Percentiles rank a stretch among this genome's conserved stretches.
phyloP scores from a whole-genome alignment of 202 grass and related monocot genomes.

The Digitaria exilis region DNA sequence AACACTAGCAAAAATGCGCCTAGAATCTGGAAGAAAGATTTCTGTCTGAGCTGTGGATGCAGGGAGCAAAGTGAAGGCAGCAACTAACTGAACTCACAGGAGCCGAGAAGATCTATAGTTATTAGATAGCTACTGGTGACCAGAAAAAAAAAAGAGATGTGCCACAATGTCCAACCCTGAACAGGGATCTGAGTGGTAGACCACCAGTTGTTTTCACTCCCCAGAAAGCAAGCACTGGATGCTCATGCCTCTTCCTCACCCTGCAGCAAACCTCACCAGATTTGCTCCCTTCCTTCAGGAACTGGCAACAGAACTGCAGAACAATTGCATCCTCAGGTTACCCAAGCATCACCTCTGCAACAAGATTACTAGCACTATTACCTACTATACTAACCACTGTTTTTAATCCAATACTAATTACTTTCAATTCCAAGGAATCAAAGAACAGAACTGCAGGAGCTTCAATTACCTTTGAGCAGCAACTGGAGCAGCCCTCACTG shows the following conservation, averaged over 20 bases:
- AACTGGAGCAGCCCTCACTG: constrained; percentile 24
- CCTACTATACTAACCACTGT: not conserved
- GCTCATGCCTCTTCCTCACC: constrained; percentile 15
- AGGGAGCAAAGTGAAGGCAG: constrained; percentile 28
- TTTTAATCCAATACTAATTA: not conserved
- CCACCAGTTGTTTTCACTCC: constrained; percentile 44
- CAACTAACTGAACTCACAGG: constrained; percentile 35
- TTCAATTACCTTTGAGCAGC: constrained; percentile 29
- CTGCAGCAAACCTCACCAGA: constrained; percentile 43
- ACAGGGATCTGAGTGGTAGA: constrained; percentile 39
- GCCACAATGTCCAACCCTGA: constrained; percentile 23
- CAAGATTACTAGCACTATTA: constrained; percentile 10
- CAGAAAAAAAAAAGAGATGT: constrained; percentile 31
- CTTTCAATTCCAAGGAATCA: not conserved
- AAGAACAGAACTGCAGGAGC: constrained; percentile 18
- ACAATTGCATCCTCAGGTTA: constrained; percentile 7
- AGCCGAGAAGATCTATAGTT: constrained; percentile 24
- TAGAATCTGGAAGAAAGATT: constrained; percentile 17
- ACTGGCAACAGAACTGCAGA: constrained; percentile 38
- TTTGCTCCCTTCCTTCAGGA: constrained; percentile 60
- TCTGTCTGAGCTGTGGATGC: constrained; percentile 12
- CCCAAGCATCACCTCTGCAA: constrained; percentile 27
- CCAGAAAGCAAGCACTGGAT: constrained; percentile 59
- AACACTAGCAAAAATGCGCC: constrained; percentile 1
- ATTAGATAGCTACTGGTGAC: constrained; percentile 56